These are phyloP conservation scores for Puccinia novopanici DNA, from an alignment of 1,284 basidiomycete species.

Conservation along the genomic window DNA sequence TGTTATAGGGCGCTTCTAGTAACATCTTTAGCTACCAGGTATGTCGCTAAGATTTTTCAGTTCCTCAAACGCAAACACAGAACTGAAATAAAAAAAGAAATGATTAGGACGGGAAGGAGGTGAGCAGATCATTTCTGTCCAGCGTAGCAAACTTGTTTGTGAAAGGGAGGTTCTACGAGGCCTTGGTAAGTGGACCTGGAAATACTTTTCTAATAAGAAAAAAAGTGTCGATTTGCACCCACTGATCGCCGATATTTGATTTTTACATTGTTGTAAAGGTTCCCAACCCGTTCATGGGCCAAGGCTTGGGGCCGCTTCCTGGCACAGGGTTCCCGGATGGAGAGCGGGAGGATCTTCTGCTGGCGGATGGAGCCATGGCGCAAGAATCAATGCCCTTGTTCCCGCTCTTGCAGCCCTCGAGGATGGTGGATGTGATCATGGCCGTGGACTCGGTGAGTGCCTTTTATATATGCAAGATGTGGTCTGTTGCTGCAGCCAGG, in stretches of 20 bases:
- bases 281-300: slow-evolving; percentile 40
- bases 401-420: slow-evolving; percentile 26
- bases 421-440: slow-evolving; percentile 28
- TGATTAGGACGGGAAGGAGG: slow-evolving; percentile 20
- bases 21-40: slow-evolving; percentile 48
- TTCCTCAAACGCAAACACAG: not conserved
- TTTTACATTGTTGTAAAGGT: slow-evolving; percentile 20
- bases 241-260: not conserved
- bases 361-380: slow-evolving; percentile 45
- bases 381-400: slow-evolving; percentile 42
- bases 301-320: not conserved
- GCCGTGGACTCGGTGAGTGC: slow-evolving; percentile 42
- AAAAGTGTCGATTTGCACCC: not conserved
- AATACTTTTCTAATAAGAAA: not conserved
- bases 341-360: slow-evolving; percentile 8
- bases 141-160: slow-evolving; percentile 11
- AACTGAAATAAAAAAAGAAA: not conserved
- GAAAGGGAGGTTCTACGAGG: slow-evolving; percentile 40
- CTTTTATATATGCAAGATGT: not conserved
- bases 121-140: slow-evolving; percentile 21
- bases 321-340: slow-evolving; percentile 27
- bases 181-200: slow-evolving; percentile 15
- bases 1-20: slow-evolving; percentile 36
- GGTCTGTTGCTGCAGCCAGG: not conserved
- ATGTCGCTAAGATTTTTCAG: not conserved